These are phyloP conservation scores for Metschnikowia cerradonensis DNA, from an alignment of 805 yeast species.

Conservation along the genomic window DNA sequence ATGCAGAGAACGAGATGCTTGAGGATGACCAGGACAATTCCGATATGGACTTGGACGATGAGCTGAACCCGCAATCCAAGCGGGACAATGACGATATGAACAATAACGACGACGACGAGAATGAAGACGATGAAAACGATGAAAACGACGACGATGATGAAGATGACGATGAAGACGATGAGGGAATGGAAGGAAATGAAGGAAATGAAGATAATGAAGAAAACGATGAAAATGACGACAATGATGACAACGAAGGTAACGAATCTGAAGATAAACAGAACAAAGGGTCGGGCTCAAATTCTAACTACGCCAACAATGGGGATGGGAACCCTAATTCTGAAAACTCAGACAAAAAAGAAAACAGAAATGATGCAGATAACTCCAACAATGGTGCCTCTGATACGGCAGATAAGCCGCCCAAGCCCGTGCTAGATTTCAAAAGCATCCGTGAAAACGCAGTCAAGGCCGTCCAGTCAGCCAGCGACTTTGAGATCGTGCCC, in stretches of 20 bases:
- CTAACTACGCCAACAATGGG: too few relatives aligned
- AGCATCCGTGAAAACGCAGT: slow-evolving; percentile 24
- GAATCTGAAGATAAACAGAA: not conserved
- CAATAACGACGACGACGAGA: slow-evolving; percentile 19
- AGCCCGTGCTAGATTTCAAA: not conserved
- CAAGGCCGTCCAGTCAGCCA: slow-evolving; percentile 47
- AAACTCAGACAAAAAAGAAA: slow-evolving; percentile 16
- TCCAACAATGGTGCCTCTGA: not conserved
- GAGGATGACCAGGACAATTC: slow-evolving; percentile 15
- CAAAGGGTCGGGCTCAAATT: too few relatives aligned
- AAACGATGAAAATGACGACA: not conserved
- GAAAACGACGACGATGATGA: slow-evolving; percentile 16
- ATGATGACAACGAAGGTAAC: not conserved
- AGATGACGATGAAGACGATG: slow-evolving; percentile 10
- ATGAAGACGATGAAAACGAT: slow-evolving; percentile 13
- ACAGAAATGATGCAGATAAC: not conserved
- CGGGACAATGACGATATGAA: slow-evolving; percentile 22
- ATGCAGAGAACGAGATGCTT: slow-evolving; percentile 17
- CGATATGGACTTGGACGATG: slow-evolving; percentile 15
- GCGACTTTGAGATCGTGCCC: slow-evolving; percentile 70
- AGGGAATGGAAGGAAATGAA: slow-evolving; percentile 7
- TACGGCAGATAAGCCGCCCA: not conserved
- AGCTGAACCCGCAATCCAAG: slow-evolving; percentile 19
- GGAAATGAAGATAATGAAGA: slow-evolving; percentile 1
- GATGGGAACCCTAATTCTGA: slow-evolving; percentile 14